These are phyloP conservation scores for Syzygium aromaticum DNA, from an alignment of 345 rosid species.

Conservation along the genomic window DNA sequence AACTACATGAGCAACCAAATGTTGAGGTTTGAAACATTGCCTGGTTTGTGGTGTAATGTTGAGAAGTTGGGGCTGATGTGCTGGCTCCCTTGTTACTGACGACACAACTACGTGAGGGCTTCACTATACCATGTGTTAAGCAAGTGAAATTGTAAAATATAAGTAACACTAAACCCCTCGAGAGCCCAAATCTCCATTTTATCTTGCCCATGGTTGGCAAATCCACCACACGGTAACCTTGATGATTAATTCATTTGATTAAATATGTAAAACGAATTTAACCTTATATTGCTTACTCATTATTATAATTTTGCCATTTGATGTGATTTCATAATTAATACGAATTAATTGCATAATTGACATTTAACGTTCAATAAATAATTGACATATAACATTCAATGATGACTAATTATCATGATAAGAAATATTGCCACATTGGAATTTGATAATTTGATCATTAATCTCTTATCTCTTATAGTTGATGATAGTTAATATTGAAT, in stretches of 20 bases:
- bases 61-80: no score
- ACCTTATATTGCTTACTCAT: background rate
- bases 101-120: no score
- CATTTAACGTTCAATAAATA: background rate
- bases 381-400: no score
- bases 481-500: no score
- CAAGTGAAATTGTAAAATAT: fast-evolving
- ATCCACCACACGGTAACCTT: background rate
- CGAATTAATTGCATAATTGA: background rate
- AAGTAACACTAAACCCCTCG: background rate
- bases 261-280: no score
- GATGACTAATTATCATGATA: background rate
- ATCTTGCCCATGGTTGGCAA: background rate
- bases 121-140: background rate
- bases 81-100: fast-evolving
- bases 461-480: no score
- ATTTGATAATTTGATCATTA: background rate
- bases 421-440: background rate
- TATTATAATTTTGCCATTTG: no score
- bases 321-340: no score
- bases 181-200: background rate
- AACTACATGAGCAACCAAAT: no score
- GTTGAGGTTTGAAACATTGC: no score
- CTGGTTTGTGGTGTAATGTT: no score
- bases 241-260: background rate